Base-by-base conservation (phyloP, 805 yeast genomes). In the Candida oleophila region DNA sequence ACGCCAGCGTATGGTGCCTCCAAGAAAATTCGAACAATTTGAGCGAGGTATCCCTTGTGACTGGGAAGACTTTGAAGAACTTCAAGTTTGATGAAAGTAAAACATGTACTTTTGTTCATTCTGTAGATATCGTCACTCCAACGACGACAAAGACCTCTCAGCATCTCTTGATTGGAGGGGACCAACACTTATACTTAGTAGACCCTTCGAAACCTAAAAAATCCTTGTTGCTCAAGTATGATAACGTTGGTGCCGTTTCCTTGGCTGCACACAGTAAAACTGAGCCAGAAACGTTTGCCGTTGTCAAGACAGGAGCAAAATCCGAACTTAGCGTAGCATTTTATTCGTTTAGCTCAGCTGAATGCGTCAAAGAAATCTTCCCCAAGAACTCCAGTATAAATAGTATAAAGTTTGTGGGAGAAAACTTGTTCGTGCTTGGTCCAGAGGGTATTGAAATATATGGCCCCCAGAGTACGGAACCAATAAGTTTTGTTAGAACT, bases 221-320 rank as follows among this genome's bases (percentile, higher is more conserved):
- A 47, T 42, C 53, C 28, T 43, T 68, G 52, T 53, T 70, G 55
- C 37, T 64, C 51, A 57, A 69, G 57, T 54, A 65, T 54, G 25
- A 67, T 45, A 14, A 16, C 9, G 25, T 19, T 9, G 57, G 66
- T 9, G 62, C 58, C 32, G 68, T 76, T 38, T 59, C 61, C 3
- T 57, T 64, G 41, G 57, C 75, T 12, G 53, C 65, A 21, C 70
- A 65, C 49, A 71, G 69, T 16, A 56, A 59, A 21, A 42, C 51
- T 19, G 38, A 62, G 32, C 53, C 59, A 4, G 73, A 69, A 19
- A 49, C 70, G 5, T 40, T 74, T 16, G 71, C 69, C 16, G 61
- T 66, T 14, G 62, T 66, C 19, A 60, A 74, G 25, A 52, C 48
- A 3, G 43, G 57, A 16, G 19, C 8, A 4, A 5, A n/a, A 14